These are phyloP conservation scores for Cladosporium cucumerinum DNA, from an alignment of 2,329 filamentous ascomycete species.

Conservation along the genomic window DNA sequence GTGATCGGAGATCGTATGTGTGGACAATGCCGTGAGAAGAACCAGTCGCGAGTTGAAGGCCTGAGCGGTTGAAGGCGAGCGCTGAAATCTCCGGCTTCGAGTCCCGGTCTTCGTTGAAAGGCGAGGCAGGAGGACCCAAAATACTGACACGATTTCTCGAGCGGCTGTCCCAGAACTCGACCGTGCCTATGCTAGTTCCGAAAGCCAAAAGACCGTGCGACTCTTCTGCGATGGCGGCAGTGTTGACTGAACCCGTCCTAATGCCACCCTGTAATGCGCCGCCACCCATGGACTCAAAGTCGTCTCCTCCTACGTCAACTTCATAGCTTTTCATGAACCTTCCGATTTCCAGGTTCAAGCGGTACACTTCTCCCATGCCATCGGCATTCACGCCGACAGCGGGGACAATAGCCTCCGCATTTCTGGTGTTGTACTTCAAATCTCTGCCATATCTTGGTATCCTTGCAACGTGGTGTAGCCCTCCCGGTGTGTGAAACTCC, in stretches of 20 bases:
- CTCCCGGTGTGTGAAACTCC: conserved; percentile 87
- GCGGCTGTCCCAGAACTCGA: conserved; percentile 93
- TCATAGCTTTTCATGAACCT: conserved; percentile 94
- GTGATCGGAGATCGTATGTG: conserved; percentile 87
- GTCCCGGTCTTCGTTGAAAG: conserved; percentile 26
- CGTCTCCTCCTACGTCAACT: conserved; percentile 82
- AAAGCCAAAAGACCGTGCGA: conserved; percentile 91
- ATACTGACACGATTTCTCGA: conserved; percentile 78
- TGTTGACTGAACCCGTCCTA: conserved; percentile 80
- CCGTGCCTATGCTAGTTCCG: conserved; percentile 89
- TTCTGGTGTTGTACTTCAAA: conserved; percentile 75
- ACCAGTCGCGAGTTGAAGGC: conserved; percentile 79
- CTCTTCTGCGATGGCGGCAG: conserved; percentile 78
- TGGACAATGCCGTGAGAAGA: conserved; percentile 85
- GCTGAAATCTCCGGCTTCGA: conserved; percentile 69
- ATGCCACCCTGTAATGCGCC: conserved; percentile 83
- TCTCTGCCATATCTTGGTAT: conserved; percentile 91
- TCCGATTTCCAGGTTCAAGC: conserved; percentile 85
- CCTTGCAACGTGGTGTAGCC: conserved; percentile 83
- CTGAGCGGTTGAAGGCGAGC: conserved; percentile 78
- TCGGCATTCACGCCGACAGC: conserved; percentile 83
- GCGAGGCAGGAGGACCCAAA: conserved; percentile 41
- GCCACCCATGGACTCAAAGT: conserved; percentile 62
- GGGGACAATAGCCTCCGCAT: conserved; percentile 81
- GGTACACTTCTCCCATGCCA: conserved; percentile 85